Evolutionary conservation across 2,329 filamentous ascomycete genomes (phyloP).

Genomic region (Leptographium procerum): DNA sequence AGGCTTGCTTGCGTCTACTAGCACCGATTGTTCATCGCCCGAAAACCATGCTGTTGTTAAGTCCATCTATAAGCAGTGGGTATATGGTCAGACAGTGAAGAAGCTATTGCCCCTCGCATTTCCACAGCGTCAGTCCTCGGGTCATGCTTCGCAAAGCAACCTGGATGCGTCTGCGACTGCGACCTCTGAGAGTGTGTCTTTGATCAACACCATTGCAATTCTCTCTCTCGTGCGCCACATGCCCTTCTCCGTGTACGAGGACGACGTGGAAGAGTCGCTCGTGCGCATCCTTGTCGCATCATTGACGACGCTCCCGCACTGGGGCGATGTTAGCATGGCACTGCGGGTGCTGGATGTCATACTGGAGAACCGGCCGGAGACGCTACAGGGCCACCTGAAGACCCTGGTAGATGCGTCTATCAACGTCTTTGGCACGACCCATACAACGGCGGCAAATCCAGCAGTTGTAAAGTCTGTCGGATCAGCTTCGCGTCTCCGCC

Average conservation of each 20-base stretch:
- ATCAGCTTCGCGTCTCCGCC: neutral
- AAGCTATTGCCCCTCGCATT: slow-evolving; percentile 34
- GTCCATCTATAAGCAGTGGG: slow-evolving; percentile 33
- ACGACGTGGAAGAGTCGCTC: slow-evolving; percentile 33
- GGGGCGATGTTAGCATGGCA: slow-evolving; percentile 34
- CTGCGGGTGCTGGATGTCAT: slow-evolving; percentile 37
- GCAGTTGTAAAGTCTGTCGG: neutral
- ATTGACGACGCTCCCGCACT: slow-evolving; percentile 28
- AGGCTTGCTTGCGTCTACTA: slow-evolving; percentile 27
- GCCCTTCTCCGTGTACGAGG: slow-evolving; percentile 37
- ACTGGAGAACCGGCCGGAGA: slow-evolving; percentile 32
- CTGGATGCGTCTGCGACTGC: neutral
- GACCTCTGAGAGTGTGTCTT: slow-evolving; percentile 12
- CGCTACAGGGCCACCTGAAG: slow-evolving; percentile 35
- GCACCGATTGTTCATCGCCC: slow-evolving; percentile 24
- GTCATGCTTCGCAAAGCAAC: neutral
- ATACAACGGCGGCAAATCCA: neutral
- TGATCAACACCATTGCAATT: slow-evolving; percentile 34
- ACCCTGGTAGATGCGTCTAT: slow-evolving; percentile 36
- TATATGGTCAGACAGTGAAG: slow-evolving; percentile 34
- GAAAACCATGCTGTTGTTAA: slow-evolving; percentile 32
- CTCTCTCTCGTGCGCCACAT: slow-evolving; percentile 39
- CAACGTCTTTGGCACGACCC: slow-evolving; percentile 20
- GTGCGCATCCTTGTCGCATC: slow-evolving; percentile 37
- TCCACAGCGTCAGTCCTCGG: slow-evolving; percentile 14